Evolutionary conservation across 2,329 filamentous ascomycete genomes (phyloP), one percentile per base, ranked within the genome.

Genomic region (Xenoacremonium recifei): DNA sequence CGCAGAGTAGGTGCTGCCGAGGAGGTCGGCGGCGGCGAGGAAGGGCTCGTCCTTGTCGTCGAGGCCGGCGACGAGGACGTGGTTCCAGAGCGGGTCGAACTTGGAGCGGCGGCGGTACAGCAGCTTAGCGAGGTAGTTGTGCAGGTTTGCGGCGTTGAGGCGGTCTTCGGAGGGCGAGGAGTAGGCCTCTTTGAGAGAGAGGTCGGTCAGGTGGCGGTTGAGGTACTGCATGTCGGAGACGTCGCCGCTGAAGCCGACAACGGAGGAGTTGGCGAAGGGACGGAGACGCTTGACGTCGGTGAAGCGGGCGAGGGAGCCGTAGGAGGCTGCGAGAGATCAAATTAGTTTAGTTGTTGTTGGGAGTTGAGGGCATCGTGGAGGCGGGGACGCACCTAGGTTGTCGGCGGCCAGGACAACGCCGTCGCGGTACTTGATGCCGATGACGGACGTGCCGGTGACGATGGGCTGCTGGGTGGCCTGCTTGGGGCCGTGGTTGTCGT

Each of bases 161-260:
- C 73, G 70, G 18, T 63, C 55, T 41, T 56, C 49, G 47, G 62
- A 58, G 47, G 65, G 59, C 31, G 65, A 64, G 53, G 67, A 78
- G 76, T 99, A 97, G 64, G 89, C 86, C 76, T 97, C 91, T 66
- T 86, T 79, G 67, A 95, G 89, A 65, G 87, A 83, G 58, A 97
- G 85, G 50, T 88, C 86, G 62, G 80, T 85, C 57, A 99, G 85
- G 61, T 96, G 82, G 57, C 93, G 85, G 79, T 96, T 87, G 55
- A 99, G 83, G 75, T 95, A 95, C 76, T 99, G 93, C 93, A 99
- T 97, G 75, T 99, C 93, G 52, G 89, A 95, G 58, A 99, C 85
- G 73, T 99, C 93, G 67, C 93, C 93, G 66, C 90, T 89, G 72
- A 97, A 95, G 60, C 93, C 93, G 62, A 99, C 78, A 47, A 97